Evolutionary conservation across 257 asterid species (phyloP).

Genomic region (Solanum gandarillasii): DNA sequence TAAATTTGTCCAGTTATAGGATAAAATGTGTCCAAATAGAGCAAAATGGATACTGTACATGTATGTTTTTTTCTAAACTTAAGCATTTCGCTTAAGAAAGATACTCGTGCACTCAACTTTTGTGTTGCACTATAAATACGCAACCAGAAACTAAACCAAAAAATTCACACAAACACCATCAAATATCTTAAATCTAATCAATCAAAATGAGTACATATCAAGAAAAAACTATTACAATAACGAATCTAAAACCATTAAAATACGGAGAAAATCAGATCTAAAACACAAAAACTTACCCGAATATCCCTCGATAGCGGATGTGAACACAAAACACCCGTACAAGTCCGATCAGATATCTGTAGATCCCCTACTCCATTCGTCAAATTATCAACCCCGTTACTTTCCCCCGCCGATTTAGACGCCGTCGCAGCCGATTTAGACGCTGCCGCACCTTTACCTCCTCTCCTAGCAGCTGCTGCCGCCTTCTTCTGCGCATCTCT

Average conservation of each 20-base stretch:
- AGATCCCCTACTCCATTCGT: constrained; percentile 46
- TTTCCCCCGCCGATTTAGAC: constrained; percentile 20
- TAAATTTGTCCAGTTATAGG: neutral
- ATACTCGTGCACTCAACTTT: neutral
- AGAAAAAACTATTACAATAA: neutral
- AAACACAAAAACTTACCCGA: constrained; percentile 34
- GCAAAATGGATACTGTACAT: neutral
- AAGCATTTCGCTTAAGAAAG: neutral
- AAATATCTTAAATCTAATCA: neutral
- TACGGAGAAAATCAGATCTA: neutral
- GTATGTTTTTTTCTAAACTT: neutral
- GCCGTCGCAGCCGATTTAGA: constrained; percentile 42
- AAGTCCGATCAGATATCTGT: constrained; percentile 82
- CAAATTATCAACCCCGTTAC: constrained; percentile 41
- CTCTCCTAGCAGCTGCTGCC: constrained; percentile 62
- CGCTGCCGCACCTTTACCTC: constrained; percentile 26
- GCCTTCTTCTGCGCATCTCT: constrained; percentile 98
- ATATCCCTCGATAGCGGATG: constrained; percentile 92
- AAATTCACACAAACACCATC: neutral
- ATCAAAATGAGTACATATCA: neutral
- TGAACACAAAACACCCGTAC: constrained; percentile 92
- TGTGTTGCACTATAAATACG: neutral
- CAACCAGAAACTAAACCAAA: neutral
- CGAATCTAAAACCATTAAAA: neutral
- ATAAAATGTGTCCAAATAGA: neutral